Evolutionary conservation across 495 filamentous ascomycete genomes (phyloP).

Genomic region (Penicillium angulare): DNA sequence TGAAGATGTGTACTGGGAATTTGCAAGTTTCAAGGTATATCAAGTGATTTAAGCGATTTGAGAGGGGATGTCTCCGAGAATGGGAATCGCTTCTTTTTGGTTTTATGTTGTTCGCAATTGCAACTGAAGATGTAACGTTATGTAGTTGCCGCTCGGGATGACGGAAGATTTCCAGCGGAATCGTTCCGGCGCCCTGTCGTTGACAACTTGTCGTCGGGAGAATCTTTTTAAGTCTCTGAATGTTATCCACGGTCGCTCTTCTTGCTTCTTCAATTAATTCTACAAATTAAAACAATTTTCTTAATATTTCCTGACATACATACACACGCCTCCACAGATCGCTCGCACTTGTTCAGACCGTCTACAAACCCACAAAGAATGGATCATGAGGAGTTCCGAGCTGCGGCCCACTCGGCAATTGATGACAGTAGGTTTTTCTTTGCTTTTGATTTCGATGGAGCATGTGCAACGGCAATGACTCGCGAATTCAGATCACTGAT

Average conservation of each 20-base stretch:
- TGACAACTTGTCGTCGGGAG: not conserved
- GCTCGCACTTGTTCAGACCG: not conserved
- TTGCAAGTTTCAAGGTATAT: no score
- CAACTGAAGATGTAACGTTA: no score
- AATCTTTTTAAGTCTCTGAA: not conserved
- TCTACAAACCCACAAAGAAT: slow-evolving; percentile 42
- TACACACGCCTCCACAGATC: not conserved
- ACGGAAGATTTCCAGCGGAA: no score
- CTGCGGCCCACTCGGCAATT: slow-evolving; percentile 77
- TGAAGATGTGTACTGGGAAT: no score
- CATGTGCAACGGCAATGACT: not conserved
- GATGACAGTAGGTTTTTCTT: slow-evolving; percentile 69
- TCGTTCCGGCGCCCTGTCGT: not conserved
- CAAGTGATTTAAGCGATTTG: no score
- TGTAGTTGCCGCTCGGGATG: no score
- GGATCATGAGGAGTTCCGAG: slow-evolving; percentile 79
- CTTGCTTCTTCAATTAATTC: not conserved
- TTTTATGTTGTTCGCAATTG: no score
- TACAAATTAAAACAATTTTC: not conserved
- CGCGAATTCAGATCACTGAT: not conserved
- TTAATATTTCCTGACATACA: no score
- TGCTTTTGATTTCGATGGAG: not conserved
- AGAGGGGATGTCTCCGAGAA: no score
- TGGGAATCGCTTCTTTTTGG: no score
- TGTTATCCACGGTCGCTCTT: not conserved